Evolutionary conservation across 2,329 filamentous ascomycete genomes (phyloP).

Genomic region (Microcyclospora tardicrescens): DNA sequence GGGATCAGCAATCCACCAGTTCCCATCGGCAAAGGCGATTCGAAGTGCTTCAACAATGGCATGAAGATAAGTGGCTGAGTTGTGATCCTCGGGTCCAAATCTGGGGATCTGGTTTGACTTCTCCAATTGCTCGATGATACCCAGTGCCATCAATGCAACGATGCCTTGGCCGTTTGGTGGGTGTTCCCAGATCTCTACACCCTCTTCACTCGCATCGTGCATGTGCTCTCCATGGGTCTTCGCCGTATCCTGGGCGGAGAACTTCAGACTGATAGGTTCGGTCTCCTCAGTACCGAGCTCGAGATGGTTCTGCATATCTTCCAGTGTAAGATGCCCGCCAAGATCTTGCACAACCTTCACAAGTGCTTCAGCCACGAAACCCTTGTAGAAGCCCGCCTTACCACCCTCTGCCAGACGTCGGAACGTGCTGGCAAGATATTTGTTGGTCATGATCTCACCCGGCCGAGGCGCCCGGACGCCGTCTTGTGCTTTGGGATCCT

Average conservation of each 20-base stretch:
- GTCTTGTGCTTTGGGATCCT: constrained; percentile 51
- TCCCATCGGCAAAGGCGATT: constrained; percentile 78
- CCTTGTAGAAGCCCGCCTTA: constrained; percentile 84
- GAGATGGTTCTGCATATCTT: constrained; percentile 68
- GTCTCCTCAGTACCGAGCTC: constrained; percentile 63
- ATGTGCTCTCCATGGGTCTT: constrained; percentile 33
- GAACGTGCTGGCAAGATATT: constrained; percentile 69
- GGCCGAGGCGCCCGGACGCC: constrained; percentile 62
- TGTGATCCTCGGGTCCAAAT: constrained; percentile 62
- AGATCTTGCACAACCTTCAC: constrained; percentile 63
- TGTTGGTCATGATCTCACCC: constrained; percentile 84
- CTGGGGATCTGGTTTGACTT: constrained; percentile 58
- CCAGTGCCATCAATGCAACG: constrained; percentile 84
- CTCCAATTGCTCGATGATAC: constrained; percentile 80
- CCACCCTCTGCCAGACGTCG: constrained; percentile 63
- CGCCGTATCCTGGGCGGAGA: constrained; percentile 42
- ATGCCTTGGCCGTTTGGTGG: constrained; percentile 94
- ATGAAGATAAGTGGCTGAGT: constrained; percentile 62
- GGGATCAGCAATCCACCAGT: constrained; percentile 84
- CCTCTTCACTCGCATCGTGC: constrained; percentile 35
- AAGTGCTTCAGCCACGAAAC: constrained; percentile 67
- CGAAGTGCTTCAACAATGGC: constrained; percentile 77
- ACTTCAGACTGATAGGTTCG: constrained; percentile 63
- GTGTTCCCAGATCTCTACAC: constrained; percentile 86
- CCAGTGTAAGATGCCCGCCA: constrained; percentile 65